Evolutionary conservation across 140 eudicot species (phyloP), one percentile per base, ranked within the genome.

Genomic region (Stevia rebaudiana): DNA sequence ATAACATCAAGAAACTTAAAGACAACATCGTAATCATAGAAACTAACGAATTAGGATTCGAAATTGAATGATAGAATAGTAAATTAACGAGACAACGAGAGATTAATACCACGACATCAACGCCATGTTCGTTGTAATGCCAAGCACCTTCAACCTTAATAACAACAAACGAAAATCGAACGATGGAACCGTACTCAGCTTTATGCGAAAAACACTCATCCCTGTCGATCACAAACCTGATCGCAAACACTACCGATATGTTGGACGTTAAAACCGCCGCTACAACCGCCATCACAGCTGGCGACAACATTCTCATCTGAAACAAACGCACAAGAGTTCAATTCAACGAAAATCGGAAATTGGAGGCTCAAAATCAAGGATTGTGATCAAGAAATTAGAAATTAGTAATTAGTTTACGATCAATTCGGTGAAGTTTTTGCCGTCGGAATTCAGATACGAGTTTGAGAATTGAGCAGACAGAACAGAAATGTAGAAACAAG

Each of bases 161-260:
- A 6, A 90, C 97, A 44, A 90, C 95, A 70, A 90, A 87, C 4
- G 97, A 84, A 30, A 69, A 76, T 46, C 86, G 88, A 61, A 90
- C 85, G 2, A 83, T 87, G 4, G 81, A 78, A 56, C 94, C 95
- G 47, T 66, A 67, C 67, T 84, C 86, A 42, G 78, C 94, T 67
- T 91, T 91, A 71, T 87, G 95, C 5, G 91, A 84, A 16, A 82
- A 78, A 54, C 98, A 91, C 68, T 90, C 97, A 22, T 84, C 94
- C 60, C 84, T 82, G 35, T 90, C 97, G 39, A 90, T 78, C 47
- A 80, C 86, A 79, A 90, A 79, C 74, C 98, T 84, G 54, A 90
- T 82, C 67, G 91, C 94, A 18, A 62, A 65, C 64, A 72, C 89
- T 6, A 74, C 83, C 16, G 71, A 72, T 16, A 78, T 5, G 37